Percentiles rank a stretch among this genome's conserved stretches.
These are phyloP conservation scores for Brassica cretica DNA, from an alignment of 345 rosid species.

Conservation along the genomic window DNA sequence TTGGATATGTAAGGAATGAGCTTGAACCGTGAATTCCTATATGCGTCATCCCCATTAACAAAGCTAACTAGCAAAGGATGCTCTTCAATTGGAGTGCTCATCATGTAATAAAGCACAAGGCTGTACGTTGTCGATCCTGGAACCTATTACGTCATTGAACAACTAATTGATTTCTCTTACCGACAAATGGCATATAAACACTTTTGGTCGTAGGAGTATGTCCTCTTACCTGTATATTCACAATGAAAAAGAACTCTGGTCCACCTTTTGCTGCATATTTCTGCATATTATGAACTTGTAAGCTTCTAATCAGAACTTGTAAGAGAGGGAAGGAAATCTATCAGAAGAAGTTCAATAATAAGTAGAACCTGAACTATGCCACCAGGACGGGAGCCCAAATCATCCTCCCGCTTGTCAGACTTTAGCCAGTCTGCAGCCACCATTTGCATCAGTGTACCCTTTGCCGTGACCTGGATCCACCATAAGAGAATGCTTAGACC, in stretches of 20 bases:
- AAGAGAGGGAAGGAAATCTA: neutral
- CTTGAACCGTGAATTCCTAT: constrained; percentile 95
- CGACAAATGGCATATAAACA: neutral
- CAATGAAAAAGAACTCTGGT: constrained; percentile 81
- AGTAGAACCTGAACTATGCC: constrained; percentile 74
- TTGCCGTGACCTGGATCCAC: constrained; percentile 71
- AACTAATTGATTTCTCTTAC: constrained; percentile 14
- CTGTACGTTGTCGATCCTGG: constrained; percentile 87
- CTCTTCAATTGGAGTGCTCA: constrained; percentile 75
- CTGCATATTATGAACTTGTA: constrained; percentile 46
- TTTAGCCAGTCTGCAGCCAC: constrained; percentile 95
- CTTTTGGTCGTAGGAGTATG: neutral
- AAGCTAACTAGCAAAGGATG: constrained; percentile 76
- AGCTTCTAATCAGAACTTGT: neutral
- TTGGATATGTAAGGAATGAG: constrained; percentile 95
- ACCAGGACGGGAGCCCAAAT: constrained; percentile 80
- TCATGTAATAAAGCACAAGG: constrained; percentile 87
- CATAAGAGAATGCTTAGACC: constrained; percentile 23
- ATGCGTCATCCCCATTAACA: constrained; percentile 78
- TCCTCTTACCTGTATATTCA: constrained; percentile 74
- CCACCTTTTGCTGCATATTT: constrained; percentile 92
- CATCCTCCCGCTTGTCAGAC: constrained; percentile 92
- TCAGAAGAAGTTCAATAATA: constrained; percentile 4
- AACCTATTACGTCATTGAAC: constrained; percentile 49
- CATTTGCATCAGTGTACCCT: constrained; percentile 87